phyloP scores from a whole-genome alignment of 805 yeast species.

The Monosporozyma unispora region DNA sequence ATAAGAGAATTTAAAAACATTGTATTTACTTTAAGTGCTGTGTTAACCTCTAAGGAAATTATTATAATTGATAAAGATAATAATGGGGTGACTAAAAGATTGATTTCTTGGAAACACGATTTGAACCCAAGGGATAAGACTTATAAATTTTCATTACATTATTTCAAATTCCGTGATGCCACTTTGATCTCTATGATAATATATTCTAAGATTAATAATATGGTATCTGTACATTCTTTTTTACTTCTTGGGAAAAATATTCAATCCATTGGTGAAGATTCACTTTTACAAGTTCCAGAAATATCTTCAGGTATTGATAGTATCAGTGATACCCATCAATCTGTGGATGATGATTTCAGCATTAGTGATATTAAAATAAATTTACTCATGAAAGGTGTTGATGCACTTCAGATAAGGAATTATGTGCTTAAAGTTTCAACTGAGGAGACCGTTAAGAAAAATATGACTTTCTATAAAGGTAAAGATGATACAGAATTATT shows the following conservation, averaged over 20 bases:
- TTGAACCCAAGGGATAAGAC: slow-evolving; percentile 49
- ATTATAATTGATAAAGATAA: slow-evolving; percentile 37
- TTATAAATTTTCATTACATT: slow-evolving; percentile 32
- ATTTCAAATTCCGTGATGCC: slow-evolving; percentile 8
- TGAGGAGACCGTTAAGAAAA: not conserved
- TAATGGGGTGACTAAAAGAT: slow-evolving; percentile 33
- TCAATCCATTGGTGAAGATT: slow-evolving; percentile 14
- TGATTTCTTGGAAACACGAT: slow-evolving; percentile 68
- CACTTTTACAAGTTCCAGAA: slow-evolving; percentile 11
- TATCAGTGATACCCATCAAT: slow-evolving; percentile 1
- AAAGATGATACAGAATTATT: not conserved
- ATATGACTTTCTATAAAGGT: not conserved
- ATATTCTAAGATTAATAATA: slow-evolving; percentile 14
- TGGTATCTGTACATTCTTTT: slow-evolving; percentile 15
- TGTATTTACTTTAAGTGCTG: slow-evolving; percentile 34
- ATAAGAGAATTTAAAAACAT: slow-evolving; percentile 37
- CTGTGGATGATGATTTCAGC: not conserved
- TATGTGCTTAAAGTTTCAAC: not conserved
- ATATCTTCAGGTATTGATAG: not conserved
- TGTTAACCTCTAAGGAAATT: slow-evolving; percentile 61
- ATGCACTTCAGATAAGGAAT: not conserved
- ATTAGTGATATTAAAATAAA: not conserved
- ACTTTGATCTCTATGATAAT: slow-evolving; percentile 11
- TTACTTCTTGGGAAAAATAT: slow-evolving; percentile 4
- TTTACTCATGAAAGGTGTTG: slow-evolving; percentile 4